Conservation (phyloP, 148 eudicot genomes). For the Rhododendron mucronatum region DNA sequence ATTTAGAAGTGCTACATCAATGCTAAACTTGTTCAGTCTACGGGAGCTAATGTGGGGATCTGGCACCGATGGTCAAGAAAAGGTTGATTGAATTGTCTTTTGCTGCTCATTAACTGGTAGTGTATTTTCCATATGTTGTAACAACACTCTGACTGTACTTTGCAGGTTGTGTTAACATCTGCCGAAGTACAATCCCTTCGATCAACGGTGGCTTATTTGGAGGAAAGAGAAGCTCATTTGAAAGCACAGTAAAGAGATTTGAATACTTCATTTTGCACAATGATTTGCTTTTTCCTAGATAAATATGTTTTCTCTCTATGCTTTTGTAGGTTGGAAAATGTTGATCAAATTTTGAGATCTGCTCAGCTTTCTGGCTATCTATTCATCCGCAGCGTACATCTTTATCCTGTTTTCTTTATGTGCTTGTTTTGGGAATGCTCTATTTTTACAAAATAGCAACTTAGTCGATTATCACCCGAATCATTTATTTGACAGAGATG, state of each 20-base stretch:
- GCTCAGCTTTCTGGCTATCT: constrained; percentile 84
- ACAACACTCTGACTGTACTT: not conserved
- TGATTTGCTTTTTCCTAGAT: not conserved
- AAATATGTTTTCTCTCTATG: not conserved
- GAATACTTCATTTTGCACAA: not conserved
- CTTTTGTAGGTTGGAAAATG: constrained; percentile 60
- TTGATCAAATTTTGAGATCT: constrained; percentile 68
- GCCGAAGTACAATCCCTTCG: constrained; percentile 78
- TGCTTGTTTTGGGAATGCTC: not conserved
- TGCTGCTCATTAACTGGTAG: not conserved
- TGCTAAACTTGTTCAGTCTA: constrained; percentile 70
- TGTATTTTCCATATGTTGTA: constrained; percentile 1
- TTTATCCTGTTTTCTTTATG: constrained; percentile 2
- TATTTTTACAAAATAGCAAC: not conserved
- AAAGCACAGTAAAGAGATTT: constrained; percentile 72
- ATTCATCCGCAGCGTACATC: constrained; percentile 54
- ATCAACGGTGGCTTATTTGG: constrained; percentile 68
- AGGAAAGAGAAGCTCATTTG: constrained; percentile 77
- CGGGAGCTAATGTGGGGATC: constrained; percentile 58
- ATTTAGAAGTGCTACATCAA: constrained; percentile 53
- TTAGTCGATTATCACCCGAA: not conserved
- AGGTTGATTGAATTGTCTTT: constrained; percentile 30
- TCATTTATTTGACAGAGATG: constrained; percentile 56
- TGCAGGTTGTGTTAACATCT: constrained; percentile 68
- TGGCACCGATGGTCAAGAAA: constrained; percentile 66